These are phyloP conservation scores for Mimosa bimucronata DNA, from an alignment of 306 rosid species.

Conservation along the genomic window DNA sequence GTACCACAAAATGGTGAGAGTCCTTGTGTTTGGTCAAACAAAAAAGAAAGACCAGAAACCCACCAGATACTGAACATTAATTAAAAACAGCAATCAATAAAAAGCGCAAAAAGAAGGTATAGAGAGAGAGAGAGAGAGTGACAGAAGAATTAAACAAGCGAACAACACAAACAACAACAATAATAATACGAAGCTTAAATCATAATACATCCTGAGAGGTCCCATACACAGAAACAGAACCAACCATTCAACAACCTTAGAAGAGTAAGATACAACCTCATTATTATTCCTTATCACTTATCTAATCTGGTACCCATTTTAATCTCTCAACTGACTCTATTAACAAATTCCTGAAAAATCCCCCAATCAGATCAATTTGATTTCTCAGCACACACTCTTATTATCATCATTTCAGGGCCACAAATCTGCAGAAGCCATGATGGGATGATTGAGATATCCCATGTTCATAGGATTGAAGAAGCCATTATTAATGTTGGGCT, in stretches of 20 bases:
- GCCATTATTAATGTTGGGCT: slow-evolving; percentile 38
- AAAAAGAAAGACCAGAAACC: slow-evolving; percentile 2
- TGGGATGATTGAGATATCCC: slow-evolving; percentile 64
- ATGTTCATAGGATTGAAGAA: slow-evolving; percentile 54
- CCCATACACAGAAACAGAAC: slow-evolving; percentile 49
- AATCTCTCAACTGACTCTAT: slow-evolving; percentile 36
- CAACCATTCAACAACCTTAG: slow-evolving; percentile 34
- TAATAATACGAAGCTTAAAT: slow-evolving; percentile 11
- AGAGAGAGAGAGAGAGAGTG: not conserved
- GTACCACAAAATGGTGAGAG: not conserved
- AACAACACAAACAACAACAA: slow-evolving; percentile 4
- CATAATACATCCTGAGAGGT: slow-evolving; percentile 25
- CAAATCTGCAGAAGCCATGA: slow-evolving; percentile 65
- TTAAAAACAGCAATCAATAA: not conserved
- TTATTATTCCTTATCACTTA: slow-evolving; percentile 53
- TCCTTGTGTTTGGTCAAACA: not conserved
- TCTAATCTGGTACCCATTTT: slow-evolving; percentile 33
- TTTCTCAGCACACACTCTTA: not conserved
- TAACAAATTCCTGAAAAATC: not conserved
- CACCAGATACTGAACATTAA: not conserved
- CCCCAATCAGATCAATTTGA: not conserved
- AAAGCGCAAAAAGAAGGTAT: not conserved
- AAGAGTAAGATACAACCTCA: slow-evolving; percentile 30
- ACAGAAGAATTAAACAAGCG: not conserved
- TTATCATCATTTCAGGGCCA: slow-evolving; percentile 34